These are phyloP conservation scores for Ligustrum vulgare DNA, from an alignment of 257 asterid genomes.

Conservation along the genomic window DNA sequence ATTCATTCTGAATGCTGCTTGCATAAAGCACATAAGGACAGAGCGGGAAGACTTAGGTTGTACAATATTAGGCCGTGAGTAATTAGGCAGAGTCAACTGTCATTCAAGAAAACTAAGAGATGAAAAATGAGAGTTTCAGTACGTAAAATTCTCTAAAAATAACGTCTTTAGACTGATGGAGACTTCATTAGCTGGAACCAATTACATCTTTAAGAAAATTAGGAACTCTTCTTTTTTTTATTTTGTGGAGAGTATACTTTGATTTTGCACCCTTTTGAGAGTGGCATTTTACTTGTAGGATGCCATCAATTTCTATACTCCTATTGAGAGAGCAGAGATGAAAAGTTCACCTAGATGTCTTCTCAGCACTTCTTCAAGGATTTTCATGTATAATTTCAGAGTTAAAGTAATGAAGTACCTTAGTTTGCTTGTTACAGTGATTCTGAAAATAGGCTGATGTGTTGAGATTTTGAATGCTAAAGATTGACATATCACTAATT, in stretches of 20 bases:
- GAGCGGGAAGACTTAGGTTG: too few species aligned
- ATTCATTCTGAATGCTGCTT: too few species aligned
- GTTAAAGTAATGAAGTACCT: neutral
- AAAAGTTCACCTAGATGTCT: neutral
- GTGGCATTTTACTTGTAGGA: neutral
- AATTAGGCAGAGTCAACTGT: neutral
- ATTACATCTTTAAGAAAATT: neutral
- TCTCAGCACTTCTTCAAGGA: neutral
- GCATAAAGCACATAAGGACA: too few species aligned
- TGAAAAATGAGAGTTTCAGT: neutral
- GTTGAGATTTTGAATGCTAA: neutral
- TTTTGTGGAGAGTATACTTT: neutral
- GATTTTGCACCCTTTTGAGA: neutral
- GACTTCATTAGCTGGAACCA: neutral
- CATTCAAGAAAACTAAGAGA: neutral
- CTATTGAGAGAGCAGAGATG: neutral
- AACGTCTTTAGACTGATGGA: neutral
- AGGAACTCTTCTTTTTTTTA: neutral
- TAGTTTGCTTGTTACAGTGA: neutral
- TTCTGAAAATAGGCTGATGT: constrained; percentile 9
- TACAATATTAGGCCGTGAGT: too few species aligned
- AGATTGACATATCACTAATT: neutral
- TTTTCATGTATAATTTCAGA: neutral
- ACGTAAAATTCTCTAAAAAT: neutral
- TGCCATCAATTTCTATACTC: neutral